Conservation (phyloP, 169 alveolate genomes). For the Amoebophrya sp. region DNA sequence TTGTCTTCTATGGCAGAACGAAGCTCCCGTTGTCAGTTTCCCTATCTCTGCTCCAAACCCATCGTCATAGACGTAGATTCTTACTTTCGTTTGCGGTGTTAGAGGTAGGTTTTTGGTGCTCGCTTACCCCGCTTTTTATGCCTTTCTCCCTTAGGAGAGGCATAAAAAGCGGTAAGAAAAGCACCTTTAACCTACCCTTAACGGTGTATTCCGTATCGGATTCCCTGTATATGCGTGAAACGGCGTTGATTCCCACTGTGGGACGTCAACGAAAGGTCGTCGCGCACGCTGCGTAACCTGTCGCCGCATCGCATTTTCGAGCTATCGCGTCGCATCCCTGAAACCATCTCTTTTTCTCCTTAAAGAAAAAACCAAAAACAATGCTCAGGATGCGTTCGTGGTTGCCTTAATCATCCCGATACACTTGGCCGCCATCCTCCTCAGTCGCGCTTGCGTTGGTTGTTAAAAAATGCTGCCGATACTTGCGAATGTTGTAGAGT, state of each 20-base stretch:
- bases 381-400: no score
- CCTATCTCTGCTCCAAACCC: constrained; percentile 9
- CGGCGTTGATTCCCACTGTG: not conserved
- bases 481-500: not conserved
- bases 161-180: no score
- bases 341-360: no score
- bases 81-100: not conserved
- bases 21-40: constrained; percentile 21
- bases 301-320: not conserved
- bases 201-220: no score
- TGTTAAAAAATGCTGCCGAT: not conserved
- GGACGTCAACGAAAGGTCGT: not conserved
- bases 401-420: constrained; percentile 10
- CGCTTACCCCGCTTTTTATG: no score
- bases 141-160: no score
- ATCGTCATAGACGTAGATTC: constrained; percentile 24
- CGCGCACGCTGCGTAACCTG: not conserved
- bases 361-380: no score
- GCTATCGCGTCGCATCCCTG: no score
- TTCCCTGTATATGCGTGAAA: not conserved
- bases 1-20: constrained; percentile 24
- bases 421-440: constrained; percentile 1
- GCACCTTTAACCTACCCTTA: no score
- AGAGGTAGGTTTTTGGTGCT: no score
- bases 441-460: not conserved